These are phyloP conservation scores for Sarcomyxa edulis DNA, from an alignment of 768 basidiomycete genomes.

Conservation along the genomic window DNA sequence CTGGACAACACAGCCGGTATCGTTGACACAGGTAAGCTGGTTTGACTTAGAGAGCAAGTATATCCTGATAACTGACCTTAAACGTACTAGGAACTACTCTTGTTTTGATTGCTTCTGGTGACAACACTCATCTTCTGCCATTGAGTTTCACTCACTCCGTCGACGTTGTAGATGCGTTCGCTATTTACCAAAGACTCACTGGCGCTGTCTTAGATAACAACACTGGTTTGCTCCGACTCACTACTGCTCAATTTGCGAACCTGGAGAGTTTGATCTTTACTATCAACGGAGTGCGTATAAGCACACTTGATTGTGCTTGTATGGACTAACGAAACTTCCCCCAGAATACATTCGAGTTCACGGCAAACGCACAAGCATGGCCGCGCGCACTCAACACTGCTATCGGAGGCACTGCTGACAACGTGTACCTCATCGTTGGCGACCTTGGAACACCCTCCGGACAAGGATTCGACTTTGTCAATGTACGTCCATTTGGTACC, in stretches of 20 bases:
- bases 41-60: neutral
- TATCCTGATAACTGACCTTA: neutral
- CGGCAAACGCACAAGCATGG: constrained; percentile 33
- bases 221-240: constrained; percentile 49
- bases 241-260: constrained; percentile 39
- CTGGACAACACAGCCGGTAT: constrained; percentile 46
- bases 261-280: constrained; percentile 55
- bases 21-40: constrained; percentile 45
- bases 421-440: constrained; percentile 30
- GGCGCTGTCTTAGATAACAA: constrained; percentile 32
- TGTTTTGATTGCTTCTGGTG: constrained; percentile 37
- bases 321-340: neutral
- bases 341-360: constrained; percentile 32
- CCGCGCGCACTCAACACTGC: constrained; percentile 26
- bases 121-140: neutral
- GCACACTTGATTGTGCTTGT: neutral
- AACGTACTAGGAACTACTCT: constrained; percentile 39
- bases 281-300: constrained; percentile 38
- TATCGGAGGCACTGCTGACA: constrained; percentile 25
- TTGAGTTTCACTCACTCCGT: neutral
- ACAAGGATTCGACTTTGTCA: constrained; percentile 49
- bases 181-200: constrained; percentile 37
- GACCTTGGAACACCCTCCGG: constrained; percentile 34
- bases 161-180: constrained; percentile 26
- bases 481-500: no score